Evolutionary conservation across 2,329 filamentous ascomycete genomes (phyloP).

Genomic region (Monosporascus sp.): DNA sequence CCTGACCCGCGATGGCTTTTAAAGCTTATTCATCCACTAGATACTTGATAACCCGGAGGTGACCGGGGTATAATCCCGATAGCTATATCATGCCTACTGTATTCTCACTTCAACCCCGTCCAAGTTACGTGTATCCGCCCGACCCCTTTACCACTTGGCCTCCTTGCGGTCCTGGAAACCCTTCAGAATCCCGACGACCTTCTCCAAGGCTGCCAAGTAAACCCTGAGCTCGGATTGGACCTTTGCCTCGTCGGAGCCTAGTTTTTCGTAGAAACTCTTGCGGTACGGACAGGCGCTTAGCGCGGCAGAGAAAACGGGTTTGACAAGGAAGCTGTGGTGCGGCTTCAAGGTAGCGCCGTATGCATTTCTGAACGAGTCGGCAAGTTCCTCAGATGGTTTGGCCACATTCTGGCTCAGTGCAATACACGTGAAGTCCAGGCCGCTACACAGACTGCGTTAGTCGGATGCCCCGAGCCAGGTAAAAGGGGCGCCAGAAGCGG

Average conservation of each 20-base stretch:
- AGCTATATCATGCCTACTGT: too few relatives aligned
- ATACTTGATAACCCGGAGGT: too few relatives aligned
- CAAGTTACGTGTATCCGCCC: not conserved
- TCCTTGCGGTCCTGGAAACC: constrained; percentile 50
- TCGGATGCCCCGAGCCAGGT: constrained; percentile 4
- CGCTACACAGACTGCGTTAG: constrained; percentile 44
- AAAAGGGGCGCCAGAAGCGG: not conserved
- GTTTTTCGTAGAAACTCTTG: constrained; percentile 86
- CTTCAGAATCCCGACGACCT: constrained; percentile 70
- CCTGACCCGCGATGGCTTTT: too few relatives aligned
- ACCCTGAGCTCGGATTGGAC: constrained; percentile 58
- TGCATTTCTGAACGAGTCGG: constrained; percentile 77
- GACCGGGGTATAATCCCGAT: too few relatives aligned
- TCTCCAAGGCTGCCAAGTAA: constrained; percentile 75
- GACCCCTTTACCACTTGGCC: constrained; percentile 45
- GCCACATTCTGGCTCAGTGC: constrained; percentile 73
- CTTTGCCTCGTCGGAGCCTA: constrained; percentile 61
- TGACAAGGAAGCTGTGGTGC: constrained; percentile 83
- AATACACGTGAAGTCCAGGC: constrained; percentile 87
- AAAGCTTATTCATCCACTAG: too few relatives aligned
- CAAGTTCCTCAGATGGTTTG: constrained; percentile 67
- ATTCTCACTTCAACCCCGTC: too few relatives aligned
- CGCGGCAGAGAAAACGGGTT: constrained; percentile 86
- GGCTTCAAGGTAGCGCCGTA: constrained; percentile 87
- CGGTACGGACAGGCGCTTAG: constrained; percentile 93